Evolutionary conservation across 352 stramenopile genomes (phyloP).

Genomic region (Phytophthora cactorum): DNA sequence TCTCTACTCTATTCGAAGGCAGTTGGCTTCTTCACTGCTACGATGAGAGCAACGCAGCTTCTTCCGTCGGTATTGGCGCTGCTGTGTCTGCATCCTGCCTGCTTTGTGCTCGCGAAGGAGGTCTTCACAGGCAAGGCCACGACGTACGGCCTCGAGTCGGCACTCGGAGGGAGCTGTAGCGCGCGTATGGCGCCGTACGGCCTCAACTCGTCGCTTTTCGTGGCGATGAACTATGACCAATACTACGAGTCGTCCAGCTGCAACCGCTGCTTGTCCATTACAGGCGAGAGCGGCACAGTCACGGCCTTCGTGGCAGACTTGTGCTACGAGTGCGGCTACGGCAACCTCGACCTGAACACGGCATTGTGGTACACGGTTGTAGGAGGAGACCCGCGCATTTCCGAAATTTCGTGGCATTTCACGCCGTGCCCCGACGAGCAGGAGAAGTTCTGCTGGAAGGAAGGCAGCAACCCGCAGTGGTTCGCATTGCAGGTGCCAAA

Average conservation of each 20-base stretch:
- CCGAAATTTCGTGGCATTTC: slow-evolving; percentile 65
- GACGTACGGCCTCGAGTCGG: slow-evolving; percentile 52
- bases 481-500: slow-evolving; percentile 69
- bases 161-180: slow-evolving; percentile 60
- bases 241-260: slow-evolving; percentile 61
- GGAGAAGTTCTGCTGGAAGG: slow-evolving; percentile 73
- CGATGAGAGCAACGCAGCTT: slow-evolving; percentile 7
- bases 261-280: slow-evolving; percentile 63
- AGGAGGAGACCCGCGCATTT: slow-evolving; percentile 55
- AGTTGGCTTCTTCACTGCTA: not conserved
- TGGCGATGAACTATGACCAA: slow-evolving; percentile 70
- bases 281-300: slow-evolving; percentile 49
- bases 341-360: slow-evolving; percentile 72
- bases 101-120: slow-evolving; percentile 29
- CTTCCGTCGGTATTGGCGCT: slow-evolving; percentile 1
- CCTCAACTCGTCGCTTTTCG: slow-evolving; percentile 53
- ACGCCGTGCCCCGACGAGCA: slow-evolving; percentile 63
- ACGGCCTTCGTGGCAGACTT: slow-evolving; percentile 62
- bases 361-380: slow-evolving; percentile 61
- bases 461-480: slow-evolving; percentile 71
- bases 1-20: not conserved
- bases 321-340: slow-evolving; percentile 69
- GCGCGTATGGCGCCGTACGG: slow-evolving; percentile 50
- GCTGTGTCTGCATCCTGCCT: slow-evolving; percentile 14
- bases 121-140: slow-evolving; percentile 56